Evolutionary conservation across 2,329 filamentous ascomycete species (phyloP), one percentile per base, ranked within the genome.

Genomic region (Aspergillus fructus): DNA sequence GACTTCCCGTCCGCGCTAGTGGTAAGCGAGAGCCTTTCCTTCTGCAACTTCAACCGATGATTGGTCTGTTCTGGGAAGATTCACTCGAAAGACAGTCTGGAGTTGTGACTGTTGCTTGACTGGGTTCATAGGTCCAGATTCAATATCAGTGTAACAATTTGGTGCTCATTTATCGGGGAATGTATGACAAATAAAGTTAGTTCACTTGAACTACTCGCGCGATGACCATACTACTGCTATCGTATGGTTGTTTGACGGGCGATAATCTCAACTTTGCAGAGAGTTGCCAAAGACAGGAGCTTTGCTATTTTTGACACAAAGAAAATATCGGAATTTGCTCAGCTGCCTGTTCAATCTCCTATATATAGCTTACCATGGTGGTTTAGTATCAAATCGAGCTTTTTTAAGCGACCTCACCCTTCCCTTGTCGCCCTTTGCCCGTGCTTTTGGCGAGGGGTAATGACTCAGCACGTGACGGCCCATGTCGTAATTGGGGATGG

Each of bases 21-120:
- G 15, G 55, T 60, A 68, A 70, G 69, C 69, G 68, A 71, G 68
- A 40, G 12, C 21, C 15, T 27, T 33, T 41, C 7, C 21, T 3
- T 2, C 7, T 15, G 2, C 1, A 2, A 1, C 3, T 3, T 4
- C 4, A 15, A 13, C 37, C 48, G 15, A 4, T 55, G 30, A 64
- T 60, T 65, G 56, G 59, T 15, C 17, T 6, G 11, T 34, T 19
- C 12, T 11, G 33, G 6, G 47, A n/a, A 30, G 24, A 15, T 42
- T 24, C 24, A 24, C 2, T 24, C 27, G 27, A 30, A 9, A 30
- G 27, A 24, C 42, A 45, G 42, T 13, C 27, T 34, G 27, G 33
- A 37, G 12, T 37, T 37, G 34, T n/a, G 34, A 37, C 34, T 15
- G 5, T 37, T 37, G 34, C 15, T 37, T 37, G 13, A n/a, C 34